These are phyloP conservation scores for Alternaria consortialis DNA, from an alignment of 2,329 filamentous ascomycete genomes.

Conservation along the genomic window DNA sequence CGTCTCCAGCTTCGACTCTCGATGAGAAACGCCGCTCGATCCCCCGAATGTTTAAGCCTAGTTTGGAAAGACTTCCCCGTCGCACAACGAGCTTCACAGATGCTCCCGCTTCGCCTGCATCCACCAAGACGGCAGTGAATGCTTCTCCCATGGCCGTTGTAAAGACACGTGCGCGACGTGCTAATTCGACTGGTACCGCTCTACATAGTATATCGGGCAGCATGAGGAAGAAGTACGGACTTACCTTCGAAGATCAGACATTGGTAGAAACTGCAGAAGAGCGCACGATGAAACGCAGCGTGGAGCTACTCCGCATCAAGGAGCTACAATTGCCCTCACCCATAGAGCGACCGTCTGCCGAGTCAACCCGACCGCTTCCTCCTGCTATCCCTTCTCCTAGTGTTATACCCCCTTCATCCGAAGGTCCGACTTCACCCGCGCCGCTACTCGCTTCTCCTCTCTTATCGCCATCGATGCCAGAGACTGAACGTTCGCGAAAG, in stretches of 20 bases:
- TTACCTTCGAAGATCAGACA: constrained; percentile 38
- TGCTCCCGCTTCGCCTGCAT: constrained; percentile 29
- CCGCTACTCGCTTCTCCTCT: constrained; percentile 23
- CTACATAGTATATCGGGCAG: constrained; percentile 37
- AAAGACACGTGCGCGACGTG: constrained; percentile 43
- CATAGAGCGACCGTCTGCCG: constrained; percentile 16
- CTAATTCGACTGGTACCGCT: constrained; percentile 47
- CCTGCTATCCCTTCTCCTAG: constrained; percentile 23
- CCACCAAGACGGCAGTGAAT: constrained; percentile 26
- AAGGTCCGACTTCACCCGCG: constrained; percentile 9
- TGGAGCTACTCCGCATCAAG: constrained; percentile 44
- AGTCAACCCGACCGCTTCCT: constrained; percentile 3
- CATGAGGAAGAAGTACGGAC: constrained; percentile 40
- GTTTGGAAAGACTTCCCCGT: constrained; percentile 36
- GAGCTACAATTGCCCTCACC: constrained; percentile 36
- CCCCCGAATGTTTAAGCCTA: constrained; percentile 40
- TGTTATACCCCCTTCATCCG: constrained; percentile 23
- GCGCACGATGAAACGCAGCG: constrained; percentile 41
- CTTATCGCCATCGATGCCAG: constrained; percentile 25
- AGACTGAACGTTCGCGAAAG: constrained; percentile 33
- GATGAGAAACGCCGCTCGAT: constrained; percentile 46
- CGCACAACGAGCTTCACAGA: constrained; percentile 29
- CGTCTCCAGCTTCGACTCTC: constrained; percentile 41
- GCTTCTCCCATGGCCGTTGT: constrained; percentile 30
- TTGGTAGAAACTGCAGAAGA: constrained; percentile 46